phyloP scores from a whole-genome alignment of 768 basidiomycete species.

The Mycena maculata region DNA sequence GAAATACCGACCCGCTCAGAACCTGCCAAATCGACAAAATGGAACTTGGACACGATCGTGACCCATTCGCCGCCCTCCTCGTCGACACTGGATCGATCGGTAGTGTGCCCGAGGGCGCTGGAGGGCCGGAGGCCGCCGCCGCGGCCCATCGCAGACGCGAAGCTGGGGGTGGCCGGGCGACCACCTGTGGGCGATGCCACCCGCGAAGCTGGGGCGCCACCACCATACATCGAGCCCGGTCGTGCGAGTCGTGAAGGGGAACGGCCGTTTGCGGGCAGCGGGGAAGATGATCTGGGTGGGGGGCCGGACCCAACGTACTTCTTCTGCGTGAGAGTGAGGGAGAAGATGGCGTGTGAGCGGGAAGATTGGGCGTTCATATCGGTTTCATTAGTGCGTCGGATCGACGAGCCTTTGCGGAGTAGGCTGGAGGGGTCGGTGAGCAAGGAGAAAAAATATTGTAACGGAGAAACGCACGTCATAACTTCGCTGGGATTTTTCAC shows the following conservation, averaged over 20 bases:
- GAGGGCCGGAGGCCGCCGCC: constrained; percentile 76
- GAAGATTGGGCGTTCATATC: constrained; percentile 99
- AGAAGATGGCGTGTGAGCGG: constrained; percentile 98
- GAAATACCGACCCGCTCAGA: constrained; percentile 82
- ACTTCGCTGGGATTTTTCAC: constrained; percentile 90
- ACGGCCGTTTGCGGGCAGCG: constrained; percentile 77
- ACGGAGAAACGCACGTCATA: constrained; percentile 78
- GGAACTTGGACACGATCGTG: constrained; percentile 94
- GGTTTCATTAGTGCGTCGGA: constrained; percentile 95
- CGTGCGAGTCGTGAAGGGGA: constrained; percentile 83
- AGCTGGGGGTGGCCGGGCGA: constrained; percentile 84
- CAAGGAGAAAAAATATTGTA: constrained; percentile 24
- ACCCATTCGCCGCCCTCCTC: constrained; percentile 86
- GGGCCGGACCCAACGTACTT: constrained; percentile 78
- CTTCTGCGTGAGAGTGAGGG: constrained; percentile 92
- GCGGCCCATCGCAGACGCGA: constrained; percentile 78
- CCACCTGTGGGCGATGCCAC: constrained; percentile 85
- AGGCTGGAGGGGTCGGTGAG: constrained; percentile 64
- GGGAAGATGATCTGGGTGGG: constrained; percentile 82
- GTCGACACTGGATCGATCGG: constrained; percentile 63
- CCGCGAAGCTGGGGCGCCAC: constrained; percentile 53
- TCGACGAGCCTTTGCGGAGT: constrained; percentile 88
- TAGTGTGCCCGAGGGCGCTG: constrained; percentile 81
- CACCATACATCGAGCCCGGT: constrained; percentile 81
- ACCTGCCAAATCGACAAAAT: constrained; percentile 98